Conservation (phyloP, 352 stramenopile genomes). For the Globisporangium solare region DNA sequence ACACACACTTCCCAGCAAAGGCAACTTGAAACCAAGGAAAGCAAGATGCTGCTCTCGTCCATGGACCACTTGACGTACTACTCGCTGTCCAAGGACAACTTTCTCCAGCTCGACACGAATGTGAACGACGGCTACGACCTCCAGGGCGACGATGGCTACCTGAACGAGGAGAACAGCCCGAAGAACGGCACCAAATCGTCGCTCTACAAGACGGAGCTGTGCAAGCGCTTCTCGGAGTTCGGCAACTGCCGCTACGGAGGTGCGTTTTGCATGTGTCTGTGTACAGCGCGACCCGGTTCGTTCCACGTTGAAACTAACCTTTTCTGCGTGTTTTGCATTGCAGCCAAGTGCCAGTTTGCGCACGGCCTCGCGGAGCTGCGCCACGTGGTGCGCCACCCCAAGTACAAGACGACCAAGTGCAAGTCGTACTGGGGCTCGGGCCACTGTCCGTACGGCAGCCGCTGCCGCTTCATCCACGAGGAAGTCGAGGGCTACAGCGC, state of each 20-base stretch:
- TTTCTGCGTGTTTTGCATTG: background rate
- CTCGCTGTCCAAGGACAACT: conserved; percentile 69
- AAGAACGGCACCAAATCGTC: conserved; percentile 85
- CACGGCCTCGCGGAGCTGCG: conserved; percentile 76
- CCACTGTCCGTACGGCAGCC: conserved; percentile 81
- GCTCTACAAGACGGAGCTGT: conserved; percentile 87
- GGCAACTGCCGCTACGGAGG: conserved; percentile 84
- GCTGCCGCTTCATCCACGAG: conserved; percentile 88
- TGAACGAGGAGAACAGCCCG: conserved; percentile 79
- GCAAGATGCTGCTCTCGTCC: conserved; percentile 66
- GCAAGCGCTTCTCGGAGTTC: conserved; percentile 85
- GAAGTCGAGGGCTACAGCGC: conserved; percentile 57
- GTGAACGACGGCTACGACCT: conserved; percentile 35
- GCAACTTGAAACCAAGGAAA: no score
- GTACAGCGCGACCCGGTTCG: no score
- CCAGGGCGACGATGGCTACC: conserved; percentile 49
- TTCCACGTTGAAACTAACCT: no score
- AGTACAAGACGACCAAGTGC: conserved; percentile 92
- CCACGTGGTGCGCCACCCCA: conserved; percentile 83
- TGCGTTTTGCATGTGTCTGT: conserved; percentile 14
- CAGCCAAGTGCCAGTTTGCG: conserved; percentile 86
- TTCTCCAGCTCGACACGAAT: conserved; percentile 60
- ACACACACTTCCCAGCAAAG: no score
- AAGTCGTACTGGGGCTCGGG: conserved; percentile 89
- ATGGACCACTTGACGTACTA: conserved; percentile 86